Evolutionary conservation across 169 alveolate genomes (phyloP).

Genomic region (Babesia bigemina): DNA sequence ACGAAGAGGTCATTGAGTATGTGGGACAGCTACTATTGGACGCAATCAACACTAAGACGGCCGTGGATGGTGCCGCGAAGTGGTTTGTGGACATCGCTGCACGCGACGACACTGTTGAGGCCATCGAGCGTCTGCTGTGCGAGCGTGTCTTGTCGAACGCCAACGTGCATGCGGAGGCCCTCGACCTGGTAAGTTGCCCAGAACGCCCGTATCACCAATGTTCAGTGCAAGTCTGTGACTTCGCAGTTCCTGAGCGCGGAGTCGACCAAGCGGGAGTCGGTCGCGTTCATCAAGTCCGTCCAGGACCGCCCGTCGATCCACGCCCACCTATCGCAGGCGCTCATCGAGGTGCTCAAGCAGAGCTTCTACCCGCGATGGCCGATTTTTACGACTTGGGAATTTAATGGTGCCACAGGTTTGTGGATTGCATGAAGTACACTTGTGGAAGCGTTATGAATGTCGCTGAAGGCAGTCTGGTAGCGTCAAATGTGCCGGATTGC

Average conservation of each 20-base stretch:
- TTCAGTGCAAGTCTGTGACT: constrained; percentile 39
- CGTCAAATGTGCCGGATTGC: too few species aligned
- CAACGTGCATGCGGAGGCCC: constrained; percentile 32
- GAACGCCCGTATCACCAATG: not conserved
- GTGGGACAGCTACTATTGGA: constrained; percentile 49
- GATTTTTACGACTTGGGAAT: not conserved
- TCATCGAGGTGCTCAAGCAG: constrained; percentile 31
- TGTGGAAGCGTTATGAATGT: not conserved
- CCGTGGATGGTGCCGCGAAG: constrained; percentile 53
- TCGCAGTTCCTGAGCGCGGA: constrained; percentile 9
- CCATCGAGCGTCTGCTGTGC: constrained; percentile 24
- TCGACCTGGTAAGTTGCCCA: constrained; percentile 22
- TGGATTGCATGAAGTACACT: not conserved
- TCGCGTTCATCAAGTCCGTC: constrained; percentile 25
- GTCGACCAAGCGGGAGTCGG: constrained; percentile 15
- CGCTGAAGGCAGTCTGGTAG: too few species aligned
- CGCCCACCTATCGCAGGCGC: constrained; percentile 33
- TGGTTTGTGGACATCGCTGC: constrained; percentile 45
- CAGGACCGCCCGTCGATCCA: constrained; percentile 27
- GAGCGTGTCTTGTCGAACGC: constrained; percentile 30
- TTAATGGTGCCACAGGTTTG: too few species aligned
- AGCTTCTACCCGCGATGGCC: constrained; percentile 34
- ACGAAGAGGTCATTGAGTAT: constrained; percentile 20
- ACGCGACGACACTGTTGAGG: constrained; percentile 26
- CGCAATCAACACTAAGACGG: constrained; percentile 46